Conservation (phyloP, 495 filamentous ascomycete species). For the Rusavskia elegans region DNA sequence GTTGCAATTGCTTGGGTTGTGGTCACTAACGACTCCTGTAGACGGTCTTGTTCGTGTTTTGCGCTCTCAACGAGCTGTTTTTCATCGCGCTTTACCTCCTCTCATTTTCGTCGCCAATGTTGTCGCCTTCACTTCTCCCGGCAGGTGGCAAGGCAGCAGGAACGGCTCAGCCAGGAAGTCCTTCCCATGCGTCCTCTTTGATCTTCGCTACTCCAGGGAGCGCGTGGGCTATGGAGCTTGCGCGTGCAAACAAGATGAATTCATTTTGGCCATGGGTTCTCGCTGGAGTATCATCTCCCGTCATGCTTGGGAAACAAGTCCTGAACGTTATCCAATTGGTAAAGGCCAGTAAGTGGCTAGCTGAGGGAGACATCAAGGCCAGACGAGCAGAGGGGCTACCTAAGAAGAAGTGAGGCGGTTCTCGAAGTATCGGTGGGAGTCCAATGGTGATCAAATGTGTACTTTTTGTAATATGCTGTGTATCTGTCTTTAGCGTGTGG, state of each 20-base stretch:
- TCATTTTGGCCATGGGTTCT: constrained; percentile 74
- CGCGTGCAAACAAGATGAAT: constrained; percentile 87
- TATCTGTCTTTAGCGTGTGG: background rate
- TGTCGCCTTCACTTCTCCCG: constrained; percentile 67
- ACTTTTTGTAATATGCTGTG: background rate
- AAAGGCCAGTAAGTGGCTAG: constrained; percentile 84
- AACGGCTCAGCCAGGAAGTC: constrained; percentile 46
- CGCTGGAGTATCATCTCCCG: constrained; percentile 60
- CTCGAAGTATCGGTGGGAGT: background rate
- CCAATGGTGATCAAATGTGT: background rate
- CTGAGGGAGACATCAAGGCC: constrained; percentile 60
- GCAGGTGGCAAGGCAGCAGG: constrained; percentile 28
- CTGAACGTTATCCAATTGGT: constrained; percentile 90
- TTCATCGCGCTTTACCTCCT: constrained; percentile 97
- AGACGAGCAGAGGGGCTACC: constrained; percentile 36
- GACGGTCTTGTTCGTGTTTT: constrained; percentile 85
- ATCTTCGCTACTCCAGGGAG: constrained; percentile 75
- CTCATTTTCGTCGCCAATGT: constrained; percentile 76
- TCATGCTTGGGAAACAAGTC: constrained; percentile 83
- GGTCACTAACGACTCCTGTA: constrained; percentile 20
- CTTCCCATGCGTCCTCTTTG: constrained; percentile 46
- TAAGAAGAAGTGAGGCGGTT: constrained; percentile 16
- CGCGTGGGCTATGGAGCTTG: constrained; percentile 80
- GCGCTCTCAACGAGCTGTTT: constrained; percentile 82
- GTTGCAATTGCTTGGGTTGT: background rate